Base-by-base conservation (phyloP, 2,329 filamentous ascomycete genomes). In the Xylariaceae sp. region DNA sequence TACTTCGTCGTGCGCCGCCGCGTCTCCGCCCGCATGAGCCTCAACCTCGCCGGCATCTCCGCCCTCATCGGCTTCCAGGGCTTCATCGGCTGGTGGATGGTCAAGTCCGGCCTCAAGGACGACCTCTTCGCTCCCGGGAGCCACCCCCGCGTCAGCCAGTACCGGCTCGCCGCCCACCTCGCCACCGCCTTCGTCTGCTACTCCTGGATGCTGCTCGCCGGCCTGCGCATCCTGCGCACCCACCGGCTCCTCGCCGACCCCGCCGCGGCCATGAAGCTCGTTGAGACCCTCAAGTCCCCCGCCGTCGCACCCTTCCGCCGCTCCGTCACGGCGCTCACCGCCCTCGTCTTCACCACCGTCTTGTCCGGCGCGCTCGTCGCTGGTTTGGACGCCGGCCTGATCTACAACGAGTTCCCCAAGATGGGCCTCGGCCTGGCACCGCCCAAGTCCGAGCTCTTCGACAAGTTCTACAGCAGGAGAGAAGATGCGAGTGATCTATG, bases 51-150 rank as follows among this genome's bases (percentile, higher is more conserved):
- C 31, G 91, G 89, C 11, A 97, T 98, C 49, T 87, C 88, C 33
- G 80, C 77, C 37, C 73, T 97, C 55, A 96, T 98, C 57, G 93
- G 89, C 41, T 93, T 95, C 64, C 93, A 98, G 65, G 93, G 93
- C 34, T 79, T 93, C 57, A 83, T 98, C 50, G 93, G 93, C 41
- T 98, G 93, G 93, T 98, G 93, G 89, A 98, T 98, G 93, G 93
- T 98, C 54, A 94, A 94, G 67, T 94, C 87, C 9, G 93, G 93
- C 2, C 74, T 98, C 48, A 94, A 91, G 63, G 93, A 97, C 61
- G 93, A 98, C 63, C 78, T 98, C 19, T 96, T 98, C 61, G 87
- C 87, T 16, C 85, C 88, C 2, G 93, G 90, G 11, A 86, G 84
- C 42, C 89, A 95, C 64, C 93, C 93, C 0, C 82, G 93, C 44